Evolutionary conservation across 768 basidiomycete genomes (phyloP).

Genomic region (Myochromella boudieri): DNA sequence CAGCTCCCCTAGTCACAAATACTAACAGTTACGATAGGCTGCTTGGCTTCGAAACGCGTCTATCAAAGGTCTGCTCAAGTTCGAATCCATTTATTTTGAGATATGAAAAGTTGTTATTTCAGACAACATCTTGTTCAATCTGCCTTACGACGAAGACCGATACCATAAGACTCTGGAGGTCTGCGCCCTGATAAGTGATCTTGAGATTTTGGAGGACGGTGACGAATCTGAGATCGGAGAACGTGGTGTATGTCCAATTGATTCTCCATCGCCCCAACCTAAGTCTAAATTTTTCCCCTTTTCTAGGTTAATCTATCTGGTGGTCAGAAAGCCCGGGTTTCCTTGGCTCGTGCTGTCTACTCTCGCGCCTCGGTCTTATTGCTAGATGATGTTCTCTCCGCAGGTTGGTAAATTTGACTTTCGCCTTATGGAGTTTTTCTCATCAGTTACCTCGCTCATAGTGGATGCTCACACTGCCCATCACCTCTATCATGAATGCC

Average conservation of each 20-base stretch:
- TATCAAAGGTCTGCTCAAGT: conserved; percentile 38
- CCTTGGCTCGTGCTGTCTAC: conserved; percentile 84
- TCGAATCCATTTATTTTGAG: background rate
- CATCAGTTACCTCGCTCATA: conserved; percentile 20
- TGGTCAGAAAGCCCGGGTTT: conserved; percentile 71
- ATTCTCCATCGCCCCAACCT: background rate
- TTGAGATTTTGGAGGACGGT: conserved; percentile 84
- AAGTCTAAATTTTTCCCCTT: background rate
- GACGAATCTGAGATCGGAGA: conserved; percentile 89
- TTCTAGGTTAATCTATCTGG: conserved; percentile 51
- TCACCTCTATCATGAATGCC: conserved; percentile 80
- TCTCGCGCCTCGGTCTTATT: conserved; percentile 81
- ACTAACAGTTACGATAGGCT: conserved; percentile 30
- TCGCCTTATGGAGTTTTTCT: background rate
- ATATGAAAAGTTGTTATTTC: conserved; percentile 3
- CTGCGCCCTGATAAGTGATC: conserved; percentile 70
- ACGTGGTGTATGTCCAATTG: conserved; percentile 58
- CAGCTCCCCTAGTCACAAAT: conserved; percentile 19
- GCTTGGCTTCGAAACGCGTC: conserved; percentile 78
- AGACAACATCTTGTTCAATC: conserved; percentile 70
- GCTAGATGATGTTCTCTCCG: conserved; percentile 78
- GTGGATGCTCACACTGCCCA: conserved; percentile 94
- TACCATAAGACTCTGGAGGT: conserved; percentile 77
- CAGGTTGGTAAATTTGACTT: conserved; percentile 34
- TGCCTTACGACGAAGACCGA: conserved; percentile 67